These are phyloP conservation scores for Bipolaris sorokiniana DNA, from an alignment of 2,329 filamentous ascomycete genomes.

Conservation along the genomic window DNA sequence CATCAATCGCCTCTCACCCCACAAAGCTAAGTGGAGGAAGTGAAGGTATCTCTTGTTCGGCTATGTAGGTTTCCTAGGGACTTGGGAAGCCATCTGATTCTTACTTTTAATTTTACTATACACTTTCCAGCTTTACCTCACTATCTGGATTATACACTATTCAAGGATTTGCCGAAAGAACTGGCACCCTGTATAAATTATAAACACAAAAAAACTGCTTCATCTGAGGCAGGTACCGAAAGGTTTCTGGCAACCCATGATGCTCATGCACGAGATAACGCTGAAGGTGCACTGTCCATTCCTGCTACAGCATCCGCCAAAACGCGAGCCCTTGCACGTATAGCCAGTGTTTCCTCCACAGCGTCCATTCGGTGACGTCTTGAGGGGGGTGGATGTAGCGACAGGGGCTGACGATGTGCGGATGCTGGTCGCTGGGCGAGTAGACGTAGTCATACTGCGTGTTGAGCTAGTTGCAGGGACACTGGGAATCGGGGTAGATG, in stretches of 20 bases:
- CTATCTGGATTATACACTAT: background rate
- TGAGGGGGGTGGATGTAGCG: background rate
- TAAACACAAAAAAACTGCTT: background rate
- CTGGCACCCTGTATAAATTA: background rate
- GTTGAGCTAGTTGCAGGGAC: background rate
- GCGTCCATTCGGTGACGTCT: background rate
- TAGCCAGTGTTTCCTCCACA: slow-evolving; percentile 6
- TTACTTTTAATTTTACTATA: background rate
- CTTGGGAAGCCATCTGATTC: background rate
- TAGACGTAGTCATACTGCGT: slow-evolving; percentile 5
- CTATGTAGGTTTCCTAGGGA: background rate
- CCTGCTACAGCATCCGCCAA: slow-evolving; percentile 4
- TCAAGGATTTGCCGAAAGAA: background rate
- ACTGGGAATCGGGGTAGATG: background rate
- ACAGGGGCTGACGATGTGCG: slow-evolving; percentile 1
- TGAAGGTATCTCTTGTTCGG: background rate
- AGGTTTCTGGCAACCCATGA: slow-evolving; percentile 6
- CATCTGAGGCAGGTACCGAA: slow-evolving; percentile 4
- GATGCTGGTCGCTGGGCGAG: slow-evolving; percentile 1
- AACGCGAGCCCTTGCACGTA: slow-evolving; percentile 6
- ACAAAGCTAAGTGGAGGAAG: background rate
- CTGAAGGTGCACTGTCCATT: slow-evolving; percentile 1
- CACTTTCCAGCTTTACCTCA: background rate
- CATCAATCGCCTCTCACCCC: background rate
- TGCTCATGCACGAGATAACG: slow-evolving; percentile 2